phyloP scores from a whole-genome alignment of 768 basidiomycete genomes.

The Kwoniella europaea region DNA sequence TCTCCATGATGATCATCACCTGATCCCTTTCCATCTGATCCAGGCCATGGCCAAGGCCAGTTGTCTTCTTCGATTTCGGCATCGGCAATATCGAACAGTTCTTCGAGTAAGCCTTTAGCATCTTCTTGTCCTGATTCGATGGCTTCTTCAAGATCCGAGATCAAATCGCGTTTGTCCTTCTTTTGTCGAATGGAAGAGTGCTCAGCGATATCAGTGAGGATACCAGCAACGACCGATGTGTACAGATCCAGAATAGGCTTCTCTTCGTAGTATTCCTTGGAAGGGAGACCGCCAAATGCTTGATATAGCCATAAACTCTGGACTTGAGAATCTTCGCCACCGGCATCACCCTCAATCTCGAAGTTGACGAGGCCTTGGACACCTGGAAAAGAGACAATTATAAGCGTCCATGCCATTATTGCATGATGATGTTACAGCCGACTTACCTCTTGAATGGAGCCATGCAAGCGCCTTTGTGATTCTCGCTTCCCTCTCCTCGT shows the following conservation, averaged over 20 bases:
- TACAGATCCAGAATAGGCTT: constrained; percentile 72
- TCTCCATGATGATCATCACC: constrained; percentile 12
- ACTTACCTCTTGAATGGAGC: constrained; percentile 80
- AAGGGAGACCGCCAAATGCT: constrained; percentile 77
- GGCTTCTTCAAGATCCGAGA: constrained; percentile 28
- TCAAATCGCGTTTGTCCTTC: constrained; percentile 29
- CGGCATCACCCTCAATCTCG: constrained; percentile 81
- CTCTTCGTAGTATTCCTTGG: constrained; percentile 94
- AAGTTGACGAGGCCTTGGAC: constrained; percentile 79
- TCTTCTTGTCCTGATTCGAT: constrained; percentile 59
- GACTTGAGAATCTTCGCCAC: constrained; percentile 77
- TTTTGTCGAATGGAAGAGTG: constrained; percentile 27
- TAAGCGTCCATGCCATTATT: no score
- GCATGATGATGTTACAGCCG: no score
- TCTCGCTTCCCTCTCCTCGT: constrained; percentile 59
- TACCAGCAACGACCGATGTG: constrained; percentile 68
- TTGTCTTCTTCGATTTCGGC: not conserved
- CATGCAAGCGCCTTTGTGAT: constrained; percentile 83
- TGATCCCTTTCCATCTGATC: constrained; percentile 35
- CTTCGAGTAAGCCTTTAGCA: constrained; percentile 63
- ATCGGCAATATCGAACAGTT: constrained; percentile 6
- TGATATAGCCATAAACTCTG: constrained; percentile 89
- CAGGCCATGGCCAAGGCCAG: constrained; percentile 65
- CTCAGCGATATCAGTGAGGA: constrained; percentile 67
- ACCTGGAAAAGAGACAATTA: no score